Evolutionary conservation across 495 filamentous ascomycete genomes (phyloP).

Genomic region (Neurospora tetrasperma): DNA sequence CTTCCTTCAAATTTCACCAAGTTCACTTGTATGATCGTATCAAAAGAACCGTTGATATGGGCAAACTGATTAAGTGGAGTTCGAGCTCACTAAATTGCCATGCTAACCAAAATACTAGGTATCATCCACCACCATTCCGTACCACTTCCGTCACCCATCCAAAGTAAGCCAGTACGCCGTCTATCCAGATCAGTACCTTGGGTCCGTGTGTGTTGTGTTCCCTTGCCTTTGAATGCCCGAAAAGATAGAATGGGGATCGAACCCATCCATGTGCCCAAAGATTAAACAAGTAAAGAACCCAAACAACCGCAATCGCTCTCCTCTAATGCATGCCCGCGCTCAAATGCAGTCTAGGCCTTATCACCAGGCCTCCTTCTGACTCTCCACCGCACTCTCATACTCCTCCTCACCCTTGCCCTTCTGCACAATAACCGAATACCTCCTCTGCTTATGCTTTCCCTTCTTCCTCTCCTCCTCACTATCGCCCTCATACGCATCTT

Average conservation of each 20-base stretch:
- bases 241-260: neutral
- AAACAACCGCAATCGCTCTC: neutral
- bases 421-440: constrained; percentile 25
- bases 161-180: neutral
- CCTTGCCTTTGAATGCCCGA: neutral
- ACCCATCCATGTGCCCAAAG: neutral
- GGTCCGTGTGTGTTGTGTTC: neutral
- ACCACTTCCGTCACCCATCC: neutral
- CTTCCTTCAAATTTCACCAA: neutral
- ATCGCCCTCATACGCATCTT: constrained; percentile 26
- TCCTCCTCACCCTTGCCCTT: constrained; percentile 28
- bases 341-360: neutral
- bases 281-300: neutral
- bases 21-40: neutral
- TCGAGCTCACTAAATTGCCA: neutral
- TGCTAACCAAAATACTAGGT: neutral
- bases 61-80: neutral
- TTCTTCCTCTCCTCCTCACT: constrained; percentile 21
- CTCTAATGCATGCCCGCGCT: neutral
- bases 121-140: neutral
- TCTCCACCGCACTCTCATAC: constrained; percentile 25
- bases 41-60: neutral
- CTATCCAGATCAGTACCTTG: neutral
- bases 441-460: constrained; percentile 11
- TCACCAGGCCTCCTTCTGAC: neutral